phyloP scores from a whole-genome alignment of 176 grass and related monocot genomes.

The Echinochloa phyllopogon region DNA sequence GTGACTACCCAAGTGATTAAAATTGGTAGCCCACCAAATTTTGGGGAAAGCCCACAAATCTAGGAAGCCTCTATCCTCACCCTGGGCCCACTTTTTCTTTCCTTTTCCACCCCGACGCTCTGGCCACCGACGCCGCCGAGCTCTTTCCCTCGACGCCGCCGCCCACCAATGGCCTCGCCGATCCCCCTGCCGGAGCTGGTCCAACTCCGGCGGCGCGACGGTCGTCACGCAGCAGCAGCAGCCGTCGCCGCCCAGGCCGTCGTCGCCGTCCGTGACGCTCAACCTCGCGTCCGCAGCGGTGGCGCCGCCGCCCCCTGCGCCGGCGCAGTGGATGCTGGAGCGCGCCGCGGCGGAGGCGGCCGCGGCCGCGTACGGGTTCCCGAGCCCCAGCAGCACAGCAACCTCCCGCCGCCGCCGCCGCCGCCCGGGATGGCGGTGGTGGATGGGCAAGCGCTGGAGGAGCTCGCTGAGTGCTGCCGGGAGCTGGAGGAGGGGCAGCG shows the following conservation, averaged over 20 bases:
- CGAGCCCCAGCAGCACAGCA: not conserved
- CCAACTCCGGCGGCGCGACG: slow-evolving; percentile 26
- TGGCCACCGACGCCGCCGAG: too few species aligned
- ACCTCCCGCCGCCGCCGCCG: not conserved
- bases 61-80: too few species aligned
- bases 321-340: slow-evolving; percentile 39
- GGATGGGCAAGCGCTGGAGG: slow-evolving; percentile 53
- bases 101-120: too few species aligned
- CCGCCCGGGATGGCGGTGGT: not conserved
- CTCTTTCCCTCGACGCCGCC: too few species aligned
- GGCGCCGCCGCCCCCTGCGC: not conserved
- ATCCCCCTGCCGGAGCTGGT: too few species aligned
- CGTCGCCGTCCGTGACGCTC: slow-evolving; percentile 62
- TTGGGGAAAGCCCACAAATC: too few species aligned
- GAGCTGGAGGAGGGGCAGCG: slow-evolving; percentile 88
- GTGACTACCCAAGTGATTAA: too few species aligned
- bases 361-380: slow-evolving; percentile 51
- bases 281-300: slow-evolving; percentile 42
- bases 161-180: too few species aligned
- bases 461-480: slow-evolving; percentile 71
- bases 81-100: too few species aligned
- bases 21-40: too few species aligned
- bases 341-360: slow-evolving; percentile 25
- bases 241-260: not conserved
- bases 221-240: slow-evolving; percentile 21